These are phyloP conservation scores for Chrysoporthe deuterocubensis DNA, from an alignment of 2,329 filamentous ascomycete genomes.

Conservation along the genomic window DNA sequence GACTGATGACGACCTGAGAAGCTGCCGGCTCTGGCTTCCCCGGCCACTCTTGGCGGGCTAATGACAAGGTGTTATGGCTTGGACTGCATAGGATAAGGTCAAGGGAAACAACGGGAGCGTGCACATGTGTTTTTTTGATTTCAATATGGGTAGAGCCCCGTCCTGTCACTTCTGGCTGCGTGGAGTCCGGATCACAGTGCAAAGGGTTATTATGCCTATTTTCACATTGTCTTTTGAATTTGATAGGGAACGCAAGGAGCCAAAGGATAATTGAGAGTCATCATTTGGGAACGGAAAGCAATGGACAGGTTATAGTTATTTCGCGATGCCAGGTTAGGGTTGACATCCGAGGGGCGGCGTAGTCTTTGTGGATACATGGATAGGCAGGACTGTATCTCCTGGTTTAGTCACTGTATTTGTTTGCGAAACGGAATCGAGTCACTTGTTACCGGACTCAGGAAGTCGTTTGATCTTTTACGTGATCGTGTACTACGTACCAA, in stretches of 20 bases:
- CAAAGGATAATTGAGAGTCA: slow-evolving; percentile 25
- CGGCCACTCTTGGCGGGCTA: background rate
- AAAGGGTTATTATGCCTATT: slow-evolving; percentile 13
- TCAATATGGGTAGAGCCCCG: slow-evolving; percentile 6
- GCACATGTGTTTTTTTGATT: slow-evolving; percentile 13
- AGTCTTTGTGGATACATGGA: slow-evolving; percentile 11
- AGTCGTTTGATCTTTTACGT: background rate
- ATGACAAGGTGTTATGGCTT: slow-evolving; percentile 8
- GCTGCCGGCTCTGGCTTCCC: background rate
- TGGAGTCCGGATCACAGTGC: slow-evolving; percentile 23
- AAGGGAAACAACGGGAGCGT: slow-evolving; percentile 1
- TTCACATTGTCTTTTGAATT: slow-evolving; percentile 16
- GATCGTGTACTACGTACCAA: background rate
- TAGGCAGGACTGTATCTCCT: slow-evolving; percentile 9
- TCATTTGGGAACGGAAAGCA: slow-evolving; percentile 15
- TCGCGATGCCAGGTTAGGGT: slow-evolving; percentile 18
- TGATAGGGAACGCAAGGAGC: slow-evolving; percentile 19
- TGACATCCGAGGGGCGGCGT: slow-evolving; percentile 2
- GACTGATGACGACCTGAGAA: slow-evolving; percentile 11
- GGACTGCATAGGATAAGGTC: slow-evolving; percentile 8
- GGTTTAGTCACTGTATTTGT: slow-evolving; percentile 11
- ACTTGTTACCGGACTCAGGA: slow-evolving; percentile 3
- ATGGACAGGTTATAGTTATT: slow-evolving; percentile 20
- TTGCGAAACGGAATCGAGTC: slow-evolving; percentile 15
- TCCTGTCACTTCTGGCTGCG: slow-evolving; percentile 15